phyloP scores from a whole-genome alignment of 148 eudicot species.

The Cornus florida region DNA sequence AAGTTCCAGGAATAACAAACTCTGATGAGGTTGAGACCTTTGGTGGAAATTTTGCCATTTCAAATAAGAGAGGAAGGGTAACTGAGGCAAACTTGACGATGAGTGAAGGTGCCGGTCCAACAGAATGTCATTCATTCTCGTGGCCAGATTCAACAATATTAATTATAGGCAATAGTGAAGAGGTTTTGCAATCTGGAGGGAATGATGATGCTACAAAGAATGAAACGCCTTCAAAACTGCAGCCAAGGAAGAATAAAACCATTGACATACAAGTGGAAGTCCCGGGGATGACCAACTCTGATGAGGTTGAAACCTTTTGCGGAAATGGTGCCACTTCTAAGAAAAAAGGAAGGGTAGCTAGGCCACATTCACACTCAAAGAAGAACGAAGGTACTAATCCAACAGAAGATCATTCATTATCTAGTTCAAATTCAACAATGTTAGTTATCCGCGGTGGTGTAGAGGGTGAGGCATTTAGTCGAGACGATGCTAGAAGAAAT shows the following conservation, averaged over 20 bases:
- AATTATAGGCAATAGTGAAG: too few relatives aligned
- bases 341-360: conserved; percentile 9
- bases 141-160: too few relatives aligned
- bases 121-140: too few relatives aligned
- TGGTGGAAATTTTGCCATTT: conserved; percentile 18
- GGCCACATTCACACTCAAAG: neutral
- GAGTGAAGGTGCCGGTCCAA: too few relatives aligned
- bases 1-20: neutral
- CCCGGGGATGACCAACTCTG: neutral
- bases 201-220: too few relatives aligned
- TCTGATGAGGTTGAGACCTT: conserved; percentile 13
- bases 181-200: too few relatives aligned
- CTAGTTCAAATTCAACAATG: conserved; percentile 5
- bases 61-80: conserved; percentile 15
- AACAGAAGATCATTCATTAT: conserved; percentile 17
- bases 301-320: conserved; percentile 15
- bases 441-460: neutral
- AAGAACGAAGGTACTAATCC: conserved; percentile 16
- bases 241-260: too few relatives aligned
- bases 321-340: conserved; percentile 22
- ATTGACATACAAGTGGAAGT: neutral
- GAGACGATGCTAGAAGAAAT: conserved; percentile 1
- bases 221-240: too few relatives aligned
- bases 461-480: conserved; percentile 3
- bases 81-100: neutral